Percentiles rank a stretch among this genome's conserved stretches.
These are phyloP conservation scores for Immersiella caudata DNA, from an alignment of 495 filamentous ascomycete genomes.

Conservation along the genomic window DNA sequence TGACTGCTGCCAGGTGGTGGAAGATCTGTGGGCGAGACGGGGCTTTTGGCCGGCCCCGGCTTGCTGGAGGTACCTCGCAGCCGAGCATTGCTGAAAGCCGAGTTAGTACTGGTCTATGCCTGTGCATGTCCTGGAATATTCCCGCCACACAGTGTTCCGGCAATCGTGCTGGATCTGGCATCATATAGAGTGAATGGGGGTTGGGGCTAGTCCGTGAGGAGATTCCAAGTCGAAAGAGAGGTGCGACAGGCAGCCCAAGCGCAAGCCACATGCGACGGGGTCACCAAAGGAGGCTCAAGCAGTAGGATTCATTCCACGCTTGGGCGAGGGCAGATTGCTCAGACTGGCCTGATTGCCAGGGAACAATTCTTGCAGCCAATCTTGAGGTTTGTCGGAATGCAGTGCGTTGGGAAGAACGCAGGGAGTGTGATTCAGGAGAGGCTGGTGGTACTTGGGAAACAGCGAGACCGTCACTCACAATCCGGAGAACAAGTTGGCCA, in stretches of 20 bases:
- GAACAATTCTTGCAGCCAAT: not conserved
- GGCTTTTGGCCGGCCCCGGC: conserved; percentile 43
- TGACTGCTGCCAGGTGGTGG: conserved; percentile 45
- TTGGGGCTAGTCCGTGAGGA: not conserved
- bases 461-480: conserved; percentile 61
- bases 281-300: conserved; percentile 1
- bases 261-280: conserved; percentile 18
- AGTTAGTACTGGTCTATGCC: conserved; percentile 24
- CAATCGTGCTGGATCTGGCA: not conserved
- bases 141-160: no score
- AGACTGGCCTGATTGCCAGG: not conserved
- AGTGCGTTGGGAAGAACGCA: not conserved
- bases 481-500: conserved; percentile 79
- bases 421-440: not conserved
- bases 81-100: conserved; percentile 46
- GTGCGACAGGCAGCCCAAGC: not conserved
- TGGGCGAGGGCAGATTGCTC: not conserved
- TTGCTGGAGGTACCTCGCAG: conserved; percentile 50
- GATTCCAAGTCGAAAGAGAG: conserved; percentile 3
- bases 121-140: no score
- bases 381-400: not conserved
- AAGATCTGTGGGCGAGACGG: conserved; percentile 42
- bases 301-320: conserved; percentile 3
- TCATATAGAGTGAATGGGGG: not conserved
- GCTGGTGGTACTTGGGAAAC: not conserved